Evolutionary conservation across 768 basidiomycete genomes (phyloP).

Genomic region (Suillus alpinus): DNA sequence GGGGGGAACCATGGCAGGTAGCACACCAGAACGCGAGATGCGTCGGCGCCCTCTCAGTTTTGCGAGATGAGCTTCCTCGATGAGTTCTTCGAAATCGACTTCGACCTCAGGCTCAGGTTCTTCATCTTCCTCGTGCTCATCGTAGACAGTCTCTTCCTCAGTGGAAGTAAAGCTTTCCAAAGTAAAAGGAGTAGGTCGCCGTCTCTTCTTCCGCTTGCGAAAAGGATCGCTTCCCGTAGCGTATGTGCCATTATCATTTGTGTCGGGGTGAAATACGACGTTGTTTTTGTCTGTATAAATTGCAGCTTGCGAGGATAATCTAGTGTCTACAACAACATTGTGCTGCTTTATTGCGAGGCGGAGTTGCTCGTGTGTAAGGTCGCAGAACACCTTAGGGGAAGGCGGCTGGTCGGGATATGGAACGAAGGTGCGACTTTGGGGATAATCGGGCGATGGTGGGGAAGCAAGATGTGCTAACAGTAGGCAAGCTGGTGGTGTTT

Average conservation of each 20-base stretch:
- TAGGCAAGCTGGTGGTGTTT: not conserved
- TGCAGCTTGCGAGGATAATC: not conserved
- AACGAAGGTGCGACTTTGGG: not conserved
- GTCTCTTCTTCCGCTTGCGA: conserved; percentile 3
- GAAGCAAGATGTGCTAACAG: not conserved
- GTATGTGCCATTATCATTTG: conserved; percentile 15
- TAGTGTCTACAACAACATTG: not conserved
- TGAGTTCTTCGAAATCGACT: not conserved
- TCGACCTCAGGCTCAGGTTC: not conserved
- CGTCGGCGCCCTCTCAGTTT: not conserved
- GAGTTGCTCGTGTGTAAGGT: not conserved
- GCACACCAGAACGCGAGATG: not conserved
- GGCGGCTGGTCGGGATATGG: not conserved
- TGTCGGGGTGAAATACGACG: conserved; percentile 15
- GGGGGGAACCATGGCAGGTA: not conserved
- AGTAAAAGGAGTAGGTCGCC: not conserved
- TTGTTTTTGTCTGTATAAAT: conserved; percentile 2
- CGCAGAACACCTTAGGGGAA: conserved; percentile 1
- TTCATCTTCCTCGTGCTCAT: conserved; percentile 1
- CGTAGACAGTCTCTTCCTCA: not conserved
- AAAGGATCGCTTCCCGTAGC: conserved; percentile 7
- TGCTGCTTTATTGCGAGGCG: conserved; percentile 5
- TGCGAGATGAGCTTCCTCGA: not conserved
- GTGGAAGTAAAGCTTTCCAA: not conserved
- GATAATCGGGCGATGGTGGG: no score